Percentiles rank a stretch among this genome's conserved stretches.
Conservation (phyloP, 129 eudicot genomes). For the Artemisia argyi region DNA sequence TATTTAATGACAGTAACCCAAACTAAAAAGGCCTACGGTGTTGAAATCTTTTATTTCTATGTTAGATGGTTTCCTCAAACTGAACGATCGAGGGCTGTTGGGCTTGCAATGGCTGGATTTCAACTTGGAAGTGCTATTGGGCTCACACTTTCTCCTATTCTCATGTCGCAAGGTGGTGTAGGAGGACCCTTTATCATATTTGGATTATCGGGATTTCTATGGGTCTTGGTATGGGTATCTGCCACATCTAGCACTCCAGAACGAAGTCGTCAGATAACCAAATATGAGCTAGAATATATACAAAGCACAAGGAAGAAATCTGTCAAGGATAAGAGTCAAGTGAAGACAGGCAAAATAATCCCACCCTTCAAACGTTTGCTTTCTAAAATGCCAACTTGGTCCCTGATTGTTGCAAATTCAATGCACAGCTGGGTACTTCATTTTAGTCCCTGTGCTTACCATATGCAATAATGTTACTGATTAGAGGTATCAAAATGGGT, state of each 20-base stretch:
- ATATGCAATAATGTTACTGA: not conserved
- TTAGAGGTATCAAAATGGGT: not conserved
- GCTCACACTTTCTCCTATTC: slow-evolving; percentile 93
- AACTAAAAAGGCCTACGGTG: not conserved
- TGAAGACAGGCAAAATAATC: slow-evolving; percentile 48
- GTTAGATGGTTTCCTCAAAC: slow-evolving; percentile 93
- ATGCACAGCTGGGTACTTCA: slow-evolving; percentile 97
- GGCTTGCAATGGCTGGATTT: slow-evolving; percentile 99
- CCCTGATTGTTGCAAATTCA: slow-evolving; percentile 86
- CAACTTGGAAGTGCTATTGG: slow-evolving; percentile 99
- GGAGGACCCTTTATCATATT: slow-evolving; percentile 96
- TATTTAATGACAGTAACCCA: no score
- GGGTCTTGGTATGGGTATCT: slow-evolving; percentile 94
- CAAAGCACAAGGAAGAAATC: slow-evolving; percentile 43
- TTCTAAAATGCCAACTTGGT: slow-evolving; percentile 96
- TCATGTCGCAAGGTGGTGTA: slow-evolving; percentile 95
- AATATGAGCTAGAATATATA: slow-evolving; percentile 71
- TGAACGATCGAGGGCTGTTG: slow-evolving; percentile 92
- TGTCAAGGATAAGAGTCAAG: slow-evolving; percentile 35
- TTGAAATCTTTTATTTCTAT: slow-evolving; percentile 2
- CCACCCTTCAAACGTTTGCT: slow-evolving; percentile 91
- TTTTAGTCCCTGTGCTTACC: slow-evolving; percentile 16
- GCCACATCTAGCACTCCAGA: slow-evolving; percentile 97
- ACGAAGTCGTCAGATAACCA: slow-evolving; percentile 68
- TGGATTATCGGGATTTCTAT: slow-evolving; percentile 84